A percentile compares a stretch with the other conserved stretches of the same genome.
These are phyloP conservation scores for Strobilomyces echinocephalus DNA, from an alignment of 768 basidiomycete genomes.

Conservation along the genomic window DNA sequence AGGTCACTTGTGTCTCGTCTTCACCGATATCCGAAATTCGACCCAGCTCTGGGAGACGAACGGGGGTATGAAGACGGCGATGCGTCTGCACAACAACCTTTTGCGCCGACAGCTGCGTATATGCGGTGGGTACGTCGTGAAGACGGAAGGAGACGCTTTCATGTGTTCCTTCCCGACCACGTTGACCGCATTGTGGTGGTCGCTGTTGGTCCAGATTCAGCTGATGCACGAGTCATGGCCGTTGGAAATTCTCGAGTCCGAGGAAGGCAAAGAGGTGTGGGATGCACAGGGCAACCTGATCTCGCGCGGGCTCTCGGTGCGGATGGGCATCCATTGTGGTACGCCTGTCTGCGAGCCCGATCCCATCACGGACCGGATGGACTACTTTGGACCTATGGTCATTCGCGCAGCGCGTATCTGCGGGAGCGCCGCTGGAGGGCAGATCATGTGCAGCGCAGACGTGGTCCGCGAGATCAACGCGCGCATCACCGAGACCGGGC, in stretches of 20 bases:
- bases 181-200: conserved; percentile 85
- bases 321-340: conserved; percentile 98
- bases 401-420: conserved; percentile 88
- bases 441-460: conserved; percentile 88
- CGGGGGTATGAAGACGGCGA: conserved; percentile 90
- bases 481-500: conserved; percentile 47
- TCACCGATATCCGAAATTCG: conserved; percentile 97
- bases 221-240: conserved; percentile 87
- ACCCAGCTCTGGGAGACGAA: conserved; percentile 96
- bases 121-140: conserved; percentile 97
- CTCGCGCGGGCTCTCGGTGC: conserved; percentile 84
- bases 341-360: conserved; percentile 86
- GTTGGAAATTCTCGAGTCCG: conserved; percentile 84
- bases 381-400: conserved; percentile 95
- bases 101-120: conserved; percentile 80
- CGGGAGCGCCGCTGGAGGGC: conserved; percentile 81
- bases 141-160: conserved; percentile 99
- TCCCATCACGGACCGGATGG: conserved; percentile 91
- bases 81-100: conserved; percentile 83
- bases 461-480: conserved; percentile 77
- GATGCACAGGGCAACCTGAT: conserved; percentile 66
- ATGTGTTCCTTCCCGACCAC: conserved; percentile 96
- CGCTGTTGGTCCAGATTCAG: conserved; percentile 77
- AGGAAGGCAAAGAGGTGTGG: conserved; percentile 78
- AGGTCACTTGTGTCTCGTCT: conserved; percentile 88